These are phyloP conservation scores for Cenococcum geophilum DNA, from an alignment of 495 filamentous ascomycete species.

Conservation along the genomic window DNA sequence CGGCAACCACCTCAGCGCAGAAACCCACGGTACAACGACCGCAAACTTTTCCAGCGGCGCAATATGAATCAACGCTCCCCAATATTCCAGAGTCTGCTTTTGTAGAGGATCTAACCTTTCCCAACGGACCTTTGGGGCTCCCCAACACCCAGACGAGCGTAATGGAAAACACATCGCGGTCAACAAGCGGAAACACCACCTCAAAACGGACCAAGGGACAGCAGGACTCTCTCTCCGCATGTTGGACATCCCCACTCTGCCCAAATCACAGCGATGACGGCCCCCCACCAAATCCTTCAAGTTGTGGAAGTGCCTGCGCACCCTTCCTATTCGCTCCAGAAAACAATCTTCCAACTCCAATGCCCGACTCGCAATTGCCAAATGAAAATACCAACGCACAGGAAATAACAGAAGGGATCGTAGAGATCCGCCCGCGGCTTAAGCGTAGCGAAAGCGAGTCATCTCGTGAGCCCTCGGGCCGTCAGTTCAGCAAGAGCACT, in stretches of 20 bases:
- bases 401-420: slow-evolving; percentile 22
- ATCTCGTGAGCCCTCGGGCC: slow-evolving; percentile 20
- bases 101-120: slow-evolving; percentile 29
- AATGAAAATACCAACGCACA: slow-evolving; percentile 2
- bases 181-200: slow-evolving; percentile 11
- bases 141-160: slow-evolving; percentile 4
- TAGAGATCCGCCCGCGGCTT: slow-evolving; percentile 26
- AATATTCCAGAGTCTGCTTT: slow-evolving; percentile 23
- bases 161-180: not conserved
- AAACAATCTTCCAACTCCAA: slow-evolving; percentile 18
- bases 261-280: slow-evolving; percentile 30
- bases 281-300: slow-evolving; percentile 28
- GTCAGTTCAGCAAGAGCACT: slow-evolving; percentile 18
- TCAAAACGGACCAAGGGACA: slow-evolving; percentile 21
- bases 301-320: slow-evolving; percentile 29
- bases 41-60: slow-evolving; percentile 24
- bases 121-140: slow-evolving; percentile 16
- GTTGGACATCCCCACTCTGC: slow-evolving; percentile 34
- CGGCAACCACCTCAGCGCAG: slow-evolving; percentile 5
- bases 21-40: slow-evolving; percentile 7
- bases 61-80: slow-evolving; percentile 28
- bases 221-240: slow-evolving; percentile 27
- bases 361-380: slow-evolving; percentile 1
- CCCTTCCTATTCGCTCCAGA: slow-evolving; percentile 31
- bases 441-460: slow-evolving; percentile 30